Evolutionary conservation across 441 rosid genomes (phyloP), one percentile per base, ranked within the genome.

Genomic region (Adansonia rubrostipa): DNA sequence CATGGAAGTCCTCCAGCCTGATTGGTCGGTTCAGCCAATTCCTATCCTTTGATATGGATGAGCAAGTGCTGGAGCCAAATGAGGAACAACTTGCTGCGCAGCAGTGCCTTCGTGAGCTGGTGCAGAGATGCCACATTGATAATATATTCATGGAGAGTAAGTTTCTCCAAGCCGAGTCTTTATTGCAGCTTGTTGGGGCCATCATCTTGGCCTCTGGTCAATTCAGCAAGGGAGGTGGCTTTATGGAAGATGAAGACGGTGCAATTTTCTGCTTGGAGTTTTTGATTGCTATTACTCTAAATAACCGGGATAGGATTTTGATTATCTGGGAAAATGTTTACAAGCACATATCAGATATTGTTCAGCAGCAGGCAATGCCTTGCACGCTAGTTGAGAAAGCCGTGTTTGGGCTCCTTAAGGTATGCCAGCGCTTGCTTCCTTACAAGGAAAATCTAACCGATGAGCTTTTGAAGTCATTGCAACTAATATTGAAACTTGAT

Each of bases 11-110:
- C 10, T 89, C 91, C 81, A 86, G 96, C 56, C 78, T 92, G 77
- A 90, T 92, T 73, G 92, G 94, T 69, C 84, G 92, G 82, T 92
- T 92, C 88, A 89, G 96, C 80, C 88, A 85, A 81, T 86, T 92
- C 67, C 74, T 90, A 85, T 92, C 88, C 73, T 91, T 90, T 45
- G 96, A 90, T 73, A 82, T 84, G 73, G 96, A 92, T 81, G 96
- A 90, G 83, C 89, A 94, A 36, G 87, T 80, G 74, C 74, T 83
- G 68, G 89, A 86, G 82, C 91, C 92, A 65, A 86, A 86, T 1
- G 91, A 89, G 78, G 92, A 92, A 85, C 88, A 90, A 75, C 84
- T 89, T n/a, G 92, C 89, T 66, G 91, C 90, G 74, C 88, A 89
- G 73, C 91, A 86, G 54, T 80, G 78, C 40, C 83, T 88, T 71